Percentiles rank a stretch among this genome's conserved stretches.
Evolutionary conservation across 2,329 filamentous ascomycete species (phyloP).

Genomic region (Teratosphaeria epicoccoides): DNA sequence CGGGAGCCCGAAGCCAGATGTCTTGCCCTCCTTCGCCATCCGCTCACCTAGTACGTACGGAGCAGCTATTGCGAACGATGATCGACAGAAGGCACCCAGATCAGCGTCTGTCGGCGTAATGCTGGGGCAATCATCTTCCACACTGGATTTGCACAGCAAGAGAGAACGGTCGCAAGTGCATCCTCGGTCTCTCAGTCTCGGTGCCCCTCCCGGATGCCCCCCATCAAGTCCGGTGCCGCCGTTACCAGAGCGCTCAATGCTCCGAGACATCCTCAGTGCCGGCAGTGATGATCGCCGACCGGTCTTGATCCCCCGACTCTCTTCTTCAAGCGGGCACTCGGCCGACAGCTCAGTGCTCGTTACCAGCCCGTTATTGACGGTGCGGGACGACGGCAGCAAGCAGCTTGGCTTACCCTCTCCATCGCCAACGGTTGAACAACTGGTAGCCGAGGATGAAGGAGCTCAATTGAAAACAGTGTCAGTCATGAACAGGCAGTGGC

Average conservation of each 20-base stretch:
- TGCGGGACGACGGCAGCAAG: constrained; percentile 8
- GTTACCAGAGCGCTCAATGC: constrained; percentile 26
- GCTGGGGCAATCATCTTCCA: constrained; percentile 1
- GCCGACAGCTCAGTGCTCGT: constrained; percentile 32
- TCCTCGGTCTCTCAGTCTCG: constrained; percentile 25
- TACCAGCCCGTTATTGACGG: constrained; percentile 26
- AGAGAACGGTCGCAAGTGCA: constrained; percentile 14
- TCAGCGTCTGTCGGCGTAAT: constrained; percentile 21
- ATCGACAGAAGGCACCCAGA: constrained; percentile 10
- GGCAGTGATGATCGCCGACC: constrained; percentile 7
- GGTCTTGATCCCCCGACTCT: constrained; percentile 27
- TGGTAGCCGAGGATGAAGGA: constrained; percentile 17
- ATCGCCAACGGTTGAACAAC: constrained; percentile 19
- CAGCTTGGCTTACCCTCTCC: constrained; percentile 2
- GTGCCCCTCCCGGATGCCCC: constrained; percentile 27
- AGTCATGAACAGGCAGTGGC: constrained; percentile 28
- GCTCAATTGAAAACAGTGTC: constrained; percentile 22
- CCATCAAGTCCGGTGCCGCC: constrained; percentile 34
- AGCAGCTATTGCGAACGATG: constrained; percentile 13
- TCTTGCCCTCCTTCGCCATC: constrained; percentile 20
- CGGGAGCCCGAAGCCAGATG: constrained; percentile 16
- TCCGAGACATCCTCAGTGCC: constrained; percentile 1
- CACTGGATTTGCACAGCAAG: constrained; percentile 11
- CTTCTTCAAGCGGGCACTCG: constrained; percentile 31
- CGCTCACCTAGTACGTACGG: constrained; percentile 14